These are phyloP conservation scores for Musa schizocarpa DNA, from an alignment of 176 grass and related monocot species.

Conservation along the genomic window DNA sequence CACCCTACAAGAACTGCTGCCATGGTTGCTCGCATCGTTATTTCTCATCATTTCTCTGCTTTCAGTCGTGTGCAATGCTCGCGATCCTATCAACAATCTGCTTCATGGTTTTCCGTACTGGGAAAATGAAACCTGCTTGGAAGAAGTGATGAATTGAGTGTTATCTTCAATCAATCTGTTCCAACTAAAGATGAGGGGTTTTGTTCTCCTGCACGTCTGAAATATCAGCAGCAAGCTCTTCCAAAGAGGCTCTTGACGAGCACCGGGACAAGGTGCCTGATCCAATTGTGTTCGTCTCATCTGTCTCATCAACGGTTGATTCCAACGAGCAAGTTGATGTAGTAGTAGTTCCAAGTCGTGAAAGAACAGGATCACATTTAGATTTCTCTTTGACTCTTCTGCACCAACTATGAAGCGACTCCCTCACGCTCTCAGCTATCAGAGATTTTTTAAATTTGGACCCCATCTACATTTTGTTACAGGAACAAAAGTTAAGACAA, in stretches of 20 bases:
- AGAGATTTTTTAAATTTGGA: conserved; percentile 87
- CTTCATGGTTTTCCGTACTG: background rate
- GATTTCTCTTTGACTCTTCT: conserved; percentile 63
- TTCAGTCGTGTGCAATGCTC: background rate
- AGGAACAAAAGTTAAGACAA: background rate
- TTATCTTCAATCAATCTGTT: background rate
- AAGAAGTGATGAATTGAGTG: background rate
- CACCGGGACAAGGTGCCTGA: conserved; percentile 61
- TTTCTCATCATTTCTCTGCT: background rate
- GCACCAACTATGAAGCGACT: conserved; percentile 89
- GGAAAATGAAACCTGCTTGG: background rate
- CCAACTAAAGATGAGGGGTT: conserved; percentile 2
- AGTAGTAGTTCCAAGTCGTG: conserved; percentile 23
- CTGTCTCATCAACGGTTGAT: conserved; percentile 60
- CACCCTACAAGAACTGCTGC: background rate
- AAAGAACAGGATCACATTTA: conserved; percentile 34
- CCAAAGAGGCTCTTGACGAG: conserved; percentile 49
- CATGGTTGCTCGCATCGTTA: background rate
- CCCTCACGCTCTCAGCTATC: conserved; percentile 66
- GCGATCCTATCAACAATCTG: background rate
- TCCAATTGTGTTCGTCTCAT: conserved; percentile 58
- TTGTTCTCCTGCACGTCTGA: conserved; percentile 24
- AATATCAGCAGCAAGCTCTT: conserved; percentile 33
- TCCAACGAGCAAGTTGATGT: conserved; percentile 72
- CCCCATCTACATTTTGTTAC: conserved; percentile 51